Base-by-base conservation (phyloP, 805 yeast species). In the Kodamaea fukazawae region DNA sequence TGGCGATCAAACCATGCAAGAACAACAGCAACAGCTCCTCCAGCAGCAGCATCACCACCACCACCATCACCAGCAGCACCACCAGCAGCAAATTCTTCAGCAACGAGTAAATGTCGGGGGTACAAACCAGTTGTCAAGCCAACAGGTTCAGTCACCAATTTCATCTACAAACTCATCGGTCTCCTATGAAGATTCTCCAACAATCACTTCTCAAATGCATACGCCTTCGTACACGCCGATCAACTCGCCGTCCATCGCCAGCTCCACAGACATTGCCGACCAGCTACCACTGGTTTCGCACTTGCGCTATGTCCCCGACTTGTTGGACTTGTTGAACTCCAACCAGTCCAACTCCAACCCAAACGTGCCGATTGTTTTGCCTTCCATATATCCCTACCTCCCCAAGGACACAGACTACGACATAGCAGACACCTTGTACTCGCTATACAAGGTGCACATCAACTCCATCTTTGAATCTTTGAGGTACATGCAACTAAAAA, bases 371-470 rank as follows among this genome's bases (percentile, higher is more conserved):
- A 41, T 67, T 29, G 47, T 48, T 7, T 44, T 69, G 23, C 74
- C 74, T 4, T 53, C 67, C 7, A 61, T 78, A 30, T 66, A 66
- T 40, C 62, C 67, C 1, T 73, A 61, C 44, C 48, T 81, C 14
- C 71, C 76, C 2, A 48, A 59, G 7, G 72, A 67, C 20, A 55
- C 64, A 4, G 86, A 81, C 45, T 54, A 55, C 14, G 87, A 81
- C 49, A 72, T 78, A 26, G 79, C 81, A 3, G 79, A 76, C 13
- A 79, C 86, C 0, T 63, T 87, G 34, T 73, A 71, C 41, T 78
- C 81, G 3, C 57, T 81, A 13, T 86, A 86, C 61, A 74, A 71
- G 43, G 71, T 79, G 7, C 82, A 83, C 54, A 82, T 88, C 52
- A 74, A 75, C 28, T 60, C 80, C 4, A 60, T 85, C 23, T 79